These are phyloP conservation scores for Aschersonia sp. DNA, from an alignment of 2,329 filamentous ascomycete species.

Conservation along the genomic window DNA sequence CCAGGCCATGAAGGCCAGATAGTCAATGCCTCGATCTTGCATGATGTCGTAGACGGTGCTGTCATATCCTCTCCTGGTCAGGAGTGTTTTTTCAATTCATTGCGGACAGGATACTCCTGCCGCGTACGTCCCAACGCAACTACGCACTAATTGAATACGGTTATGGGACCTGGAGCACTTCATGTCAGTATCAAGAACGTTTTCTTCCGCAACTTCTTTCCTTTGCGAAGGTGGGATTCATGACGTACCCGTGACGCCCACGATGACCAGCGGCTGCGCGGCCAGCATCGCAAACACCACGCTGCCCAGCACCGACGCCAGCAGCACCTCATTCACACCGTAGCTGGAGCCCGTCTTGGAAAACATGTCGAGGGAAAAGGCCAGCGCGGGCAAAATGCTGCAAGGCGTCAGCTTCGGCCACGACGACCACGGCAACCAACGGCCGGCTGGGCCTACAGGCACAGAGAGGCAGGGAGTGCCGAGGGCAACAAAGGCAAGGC, in stretches of 20 bases:
- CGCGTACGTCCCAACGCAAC: background rate
- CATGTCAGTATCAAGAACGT: background rate
- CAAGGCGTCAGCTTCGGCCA: background rate
- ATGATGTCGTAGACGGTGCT: constrained; percentile 84
- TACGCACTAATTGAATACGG: constrained; percentile 73
- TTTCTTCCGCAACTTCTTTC: background rate
- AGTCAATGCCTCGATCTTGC: constrained; percentile 59
- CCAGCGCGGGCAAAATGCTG: constrained; percentile 74
- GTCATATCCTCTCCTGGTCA: too few relatives aligned
- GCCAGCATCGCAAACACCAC: constrained; percentile 69
- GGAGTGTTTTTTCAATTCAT: too few relatives aligned
- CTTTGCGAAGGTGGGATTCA: background rate
- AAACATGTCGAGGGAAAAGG: constrained; percentile 89
- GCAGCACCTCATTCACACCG: constrained; percentile 81
- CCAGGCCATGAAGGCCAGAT: constrained; percentile 84
- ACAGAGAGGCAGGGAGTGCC: too few relatives aligned
- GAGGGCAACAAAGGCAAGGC: too few relatives aligned
- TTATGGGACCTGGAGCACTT: constrained; percentile 55
- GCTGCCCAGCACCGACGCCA: constrained; percentile 69
- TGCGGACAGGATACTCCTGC: too few relatives aligned
- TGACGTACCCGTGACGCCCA: constrained; percentile 60
- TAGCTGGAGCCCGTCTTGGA: constrained; percentile 73
- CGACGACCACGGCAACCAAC: background rate
- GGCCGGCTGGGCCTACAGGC: background rate
- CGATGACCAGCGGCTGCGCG: constrained; percentile 77